Evolutionary conservation across 768 basidiomycete genomes (phyloP).

Genomic region (Kwoniella shandongensis): DNA sequence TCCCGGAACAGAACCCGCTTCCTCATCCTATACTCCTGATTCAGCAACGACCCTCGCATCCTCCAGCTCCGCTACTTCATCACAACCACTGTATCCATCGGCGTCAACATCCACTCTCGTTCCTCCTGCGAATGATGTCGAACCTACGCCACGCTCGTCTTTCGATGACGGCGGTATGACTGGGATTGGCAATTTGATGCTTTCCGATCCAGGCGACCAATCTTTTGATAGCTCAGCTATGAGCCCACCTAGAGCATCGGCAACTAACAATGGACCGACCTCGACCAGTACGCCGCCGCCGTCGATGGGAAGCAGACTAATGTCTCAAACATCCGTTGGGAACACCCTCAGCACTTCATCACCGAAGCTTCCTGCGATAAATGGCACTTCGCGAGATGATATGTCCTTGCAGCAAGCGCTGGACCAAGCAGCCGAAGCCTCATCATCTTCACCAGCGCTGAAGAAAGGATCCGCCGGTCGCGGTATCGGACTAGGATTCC

Average conservation of each 20-base stretch:
- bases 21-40: no score
- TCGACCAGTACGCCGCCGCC: no score
- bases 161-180: conserved; percentile 28
- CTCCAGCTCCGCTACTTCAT: not conserved
- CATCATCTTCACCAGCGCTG: not conserved
- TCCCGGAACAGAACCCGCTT: conserved; percentile 1
- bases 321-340: no score
- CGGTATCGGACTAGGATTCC: conserved; percentile 29
- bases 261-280: no score
- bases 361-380: not conserved
- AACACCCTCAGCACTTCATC: no score
- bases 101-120: conserved; percentile 27
- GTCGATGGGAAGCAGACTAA: no score
- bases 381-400: conserved; percentile 1
- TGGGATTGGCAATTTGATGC: conserved; percentile 42
- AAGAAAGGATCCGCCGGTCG: not conserved
- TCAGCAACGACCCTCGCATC: conserved; percentile 8
- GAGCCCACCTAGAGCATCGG: conserved; percentile 12
- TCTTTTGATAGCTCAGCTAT: conserved; percentile 13
- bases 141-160: conserved; percentile 36
- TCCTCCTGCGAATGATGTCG: conserved; percentile 11
- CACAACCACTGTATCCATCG: conserved; percentile 13
- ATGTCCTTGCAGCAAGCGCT: conserved; percentile 12
- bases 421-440: conserved; percentile 12
- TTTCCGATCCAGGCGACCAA: conserved; percentile 18